phyloP scores from a whole-genome alignment of 1,284 basidiomycete genomes.

The Pseudozyma thailandica region DNA sequence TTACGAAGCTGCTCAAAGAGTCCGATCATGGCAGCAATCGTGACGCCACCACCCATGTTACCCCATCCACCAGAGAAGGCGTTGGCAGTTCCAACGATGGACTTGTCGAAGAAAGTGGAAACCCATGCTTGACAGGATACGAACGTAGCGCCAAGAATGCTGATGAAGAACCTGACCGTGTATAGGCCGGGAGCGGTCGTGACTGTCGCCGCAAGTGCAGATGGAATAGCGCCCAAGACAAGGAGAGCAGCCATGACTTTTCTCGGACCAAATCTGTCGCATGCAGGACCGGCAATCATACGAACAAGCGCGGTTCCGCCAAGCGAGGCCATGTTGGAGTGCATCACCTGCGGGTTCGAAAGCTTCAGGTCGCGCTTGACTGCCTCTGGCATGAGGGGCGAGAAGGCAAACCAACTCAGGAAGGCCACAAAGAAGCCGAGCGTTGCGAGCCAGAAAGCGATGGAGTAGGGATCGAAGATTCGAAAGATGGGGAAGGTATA shows the following conservation, averaged over 20 bases:
- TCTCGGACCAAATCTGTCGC: conserved; percentile 73
- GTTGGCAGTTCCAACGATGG: conserved; percentile 72
- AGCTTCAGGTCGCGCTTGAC: conserved; percentile 74
- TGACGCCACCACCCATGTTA: conserved; percentile 72
- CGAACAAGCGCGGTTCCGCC: conserved; percentile 73
- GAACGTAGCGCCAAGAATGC: conserved; percentile 74
- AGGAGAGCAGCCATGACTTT: conserved; percentile 75
- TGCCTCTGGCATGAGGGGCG: conserved; percentile 75
- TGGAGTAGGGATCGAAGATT: conserved; percentile 72
- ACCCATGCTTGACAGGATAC: conserved; percentile 75
- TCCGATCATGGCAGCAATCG: conserved; percentile 73
- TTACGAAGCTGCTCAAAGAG: conserved; percentile 71
- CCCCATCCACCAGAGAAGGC: conserved; percentile 69
- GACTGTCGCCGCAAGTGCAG: conserved; percentile 74
- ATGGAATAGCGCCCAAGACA: conserved; percentile 75
- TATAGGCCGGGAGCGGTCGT: conserved; percentile 71
- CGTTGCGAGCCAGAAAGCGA: conserved; percentile 71
- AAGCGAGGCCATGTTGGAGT: conserved; percentile 75
- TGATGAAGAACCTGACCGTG: conserved; percentile 72
- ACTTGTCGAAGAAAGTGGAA: conserved; percentile 75
- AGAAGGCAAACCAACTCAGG: conserved; percentile 77
- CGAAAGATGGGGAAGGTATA: conserved; percentile 74
- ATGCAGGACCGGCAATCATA: conserved; percentile 73
- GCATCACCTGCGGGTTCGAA: conserved; percentile 71
- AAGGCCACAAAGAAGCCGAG: conserved; percentile 71